These are phyloP conservation scores for Inga oerstediana DNA, from an alignment of 306 rosid genomes.

Conservation along the genomic window DNA sequence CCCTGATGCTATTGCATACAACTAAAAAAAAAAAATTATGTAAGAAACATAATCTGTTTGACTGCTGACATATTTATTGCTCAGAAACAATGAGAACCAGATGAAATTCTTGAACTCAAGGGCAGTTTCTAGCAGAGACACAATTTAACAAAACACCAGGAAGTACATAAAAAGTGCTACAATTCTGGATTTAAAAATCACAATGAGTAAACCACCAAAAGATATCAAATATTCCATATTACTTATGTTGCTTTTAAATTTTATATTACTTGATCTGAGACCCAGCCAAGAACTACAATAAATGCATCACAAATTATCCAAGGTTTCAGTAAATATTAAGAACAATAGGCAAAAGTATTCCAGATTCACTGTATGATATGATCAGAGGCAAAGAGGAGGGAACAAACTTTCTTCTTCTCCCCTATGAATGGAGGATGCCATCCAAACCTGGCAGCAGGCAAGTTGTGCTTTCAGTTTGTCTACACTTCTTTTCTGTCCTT, in stretches of 20 bases:
- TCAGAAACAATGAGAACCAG: background rate
- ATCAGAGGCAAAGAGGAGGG: conserved; percentile 32
- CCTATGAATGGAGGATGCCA: conserved; percentile 94
- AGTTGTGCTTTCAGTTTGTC: conserved; percentile 56
- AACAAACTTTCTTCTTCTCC: conserved; percentile 91
- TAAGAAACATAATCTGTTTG: background rate
- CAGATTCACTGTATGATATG: conserved; percentile 8
- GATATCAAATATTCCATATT: conserved; percentile 16
- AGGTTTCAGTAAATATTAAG: conserved; percentile 5
- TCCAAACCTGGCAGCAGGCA: conserved; percentile 74
- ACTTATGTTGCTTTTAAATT: background rate
- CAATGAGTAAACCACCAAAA: background rate
- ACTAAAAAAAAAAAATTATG: background rate
- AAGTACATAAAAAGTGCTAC: conserved; percentile 17
- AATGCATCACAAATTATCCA: background rate
- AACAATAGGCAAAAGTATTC: conserved; percentile 16
- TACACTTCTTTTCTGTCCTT: conserved; percentile 44
- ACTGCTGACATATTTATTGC: background rate
- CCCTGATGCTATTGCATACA: conserved; percentile 1
- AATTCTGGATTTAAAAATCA: conserved; percentile 16
- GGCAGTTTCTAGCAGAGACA: background rate
- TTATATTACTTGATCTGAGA: conserved; percentile 7
- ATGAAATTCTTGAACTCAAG: conserved; percentile 1
- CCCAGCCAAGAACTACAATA: background rate
- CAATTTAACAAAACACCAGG: conserved; percentile 3